Conservation (phyloP, 2,329 filamentous ascomycete genomes). For the Alternaria hordeiaustralica region DNA sequence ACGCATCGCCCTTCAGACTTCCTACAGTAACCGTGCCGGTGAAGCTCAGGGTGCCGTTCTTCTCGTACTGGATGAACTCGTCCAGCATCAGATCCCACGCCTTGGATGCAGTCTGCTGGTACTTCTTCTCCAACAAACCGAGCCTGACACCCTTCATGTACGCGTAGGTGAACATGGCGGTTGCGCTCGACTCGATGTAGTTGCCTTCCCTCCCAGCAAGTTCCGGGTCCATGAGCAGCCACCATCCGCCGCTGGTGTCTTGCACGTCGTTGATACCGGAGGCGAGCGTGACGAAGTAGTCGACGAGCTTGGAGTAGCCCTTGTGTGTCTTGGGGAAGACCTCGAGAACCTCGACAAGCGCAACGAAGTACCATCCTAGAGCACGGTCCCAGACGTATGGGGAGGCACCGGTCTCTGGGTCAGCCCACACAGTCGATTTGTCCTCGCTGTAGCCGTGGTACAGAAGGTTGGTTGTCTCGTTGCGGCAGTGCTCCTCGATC, state of each 20-base stretch:
- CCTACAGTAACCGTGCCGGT: slow-evolving; percentile 62
- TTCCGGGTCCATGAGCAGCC: slow-evolving; percentile 62
- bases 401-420: slow-evolving; percentile 43
- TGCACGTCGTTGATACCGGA: slow-evolving; percentile 52
- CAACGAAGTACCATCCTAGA: slow-evolving; percentile 49
- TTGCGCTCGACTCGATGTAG: slow-evolving; percentile 66
- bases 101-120: slow-evolving; percentile 50
- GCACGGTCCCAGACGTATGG: slow-evolving; percentile 49
- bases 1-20: slow-evolving; percentile 57
- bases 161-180: slow-evolving; percentile 57
- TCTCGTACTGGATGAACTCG: slow-evolving; percentile 54
- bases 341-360: slow-evolving; percentile 57
- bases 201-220: slow-evolving; percentile 58
- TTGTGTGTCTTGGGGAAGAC: slow-evolving; percentile 51
- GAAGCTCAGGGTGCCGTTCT: slow-evolving; percentile 58
- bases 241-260: slow-evolving; percentile 62
- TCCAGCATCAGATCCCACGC: slow-evolving; percentile 55
- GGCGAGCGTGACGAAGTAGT: slow-evolving; percentile 52
- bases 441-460: slow-evolving; percentile 47
- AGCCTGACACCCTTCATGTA: slow-evolving; percentile 45
- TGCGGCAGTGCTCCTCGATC: slow-evolving; percentile 45
- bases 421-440: slow-evolving; percentile 45
- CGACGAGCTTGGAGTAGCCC: slow-evolving; percentile 46
- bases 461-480: slow-evolving; percentile 41
- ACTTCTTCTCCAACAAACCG: slow-evolving; percentile 43